Evolutionary conservation across 805 yeast species (phyloP), one percentile per base, ranked within the genome.

Genomic region (Naumovozyma baii): DNA sequence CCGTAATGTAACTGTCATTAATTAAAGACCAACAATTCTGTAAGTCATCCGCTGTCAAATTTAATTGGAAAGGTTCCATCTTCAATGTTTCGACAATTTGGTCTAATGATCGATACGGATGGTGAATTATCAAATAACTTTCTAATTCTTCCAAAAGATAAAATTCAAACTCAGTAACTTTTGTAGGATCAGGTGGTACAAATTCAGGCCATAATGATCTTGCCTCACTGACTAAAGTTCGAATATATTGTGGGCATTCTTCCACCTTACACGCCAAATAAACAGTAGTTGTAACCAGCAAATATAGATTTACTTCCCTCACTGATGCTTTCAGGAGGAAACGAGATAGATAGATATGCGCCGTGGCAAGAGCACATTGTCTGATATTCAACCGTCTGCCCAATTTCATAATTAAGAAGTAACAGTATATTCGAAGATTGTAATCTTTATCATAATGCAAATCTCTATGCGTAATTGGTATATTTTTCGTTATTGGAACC

Each of bases 111-210:
- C 72, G 67, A 57, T 83, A 83, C 0, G 92, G 92, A 54, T 82
- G 92, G 54, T 82, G 84, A 2, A 82, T 69, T n/a, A 81, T 67
- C 44, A 83, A 52, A 52, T 69, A 80, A 61, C 82, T 69, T 53
- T 82, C 76, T 63, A 92, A 68, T 58, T 88, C 97, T 52, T 87
- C 96, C 15, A 92, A 79, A 33, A 92, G 60, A 55, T 90, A 92
- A 57, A 92, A 92, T 62, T 92, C 98, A 62, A 94, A 84, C 57
- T 92, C 97, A 0, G 97, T 96, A 13, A 92, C 68, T 53, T 84
- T 85, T 20, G 95, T 81, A 14, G 87, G 76, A 57, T 90, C 97
- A 42, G 83, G 86, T 0, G 96, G 94, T 29, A 90, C 80, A 52
- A 79, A 85, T 53, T 88, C 96, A 0, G 97, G 96, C 97, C 97